Evolutionary conservation across 1,284 basidiomycete species (phyloP).

Genomic region (Sporisorium sorghi): DNA sequence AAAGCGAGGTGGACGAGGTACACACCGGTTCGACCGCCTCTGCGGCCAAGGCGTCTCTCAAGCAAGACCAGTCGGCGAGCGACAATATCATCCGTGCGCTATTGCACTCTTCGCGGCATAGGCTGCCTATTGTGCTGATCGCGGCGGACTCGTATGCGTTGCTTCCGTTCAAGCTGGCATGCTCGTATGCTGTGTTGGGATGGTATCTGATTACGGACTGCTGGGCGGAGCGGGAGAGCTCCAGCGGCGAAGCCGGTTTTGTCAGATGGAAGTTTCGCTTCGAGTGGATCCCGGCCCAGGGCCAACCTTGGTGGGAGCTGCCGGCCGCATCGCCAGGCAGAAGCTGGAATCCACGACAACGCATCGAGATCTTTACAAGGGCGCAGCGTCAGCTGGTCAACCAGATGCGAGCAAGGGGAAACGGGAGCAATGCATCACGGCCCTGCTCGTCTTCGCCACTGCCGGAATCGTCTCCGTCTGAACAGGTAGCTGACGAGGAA

Average conservation of each 20-base stretch:
- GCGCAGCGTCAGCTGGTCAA: slow-evolving; percentile 13
- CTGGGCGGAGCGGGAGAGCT: slow-evolving; percentile 45
- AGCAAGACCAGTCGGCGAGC: slow-evolving; percentile 40
- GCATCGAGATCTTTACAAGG: slow-evolving; percentile 21
- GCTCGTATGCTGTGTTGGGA: slow-evolving; percentile 54
- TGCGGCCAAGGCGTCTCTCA: slow-evolving; percentile 22
- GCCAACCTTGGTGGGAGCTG: slow-evolving; percentile 50
- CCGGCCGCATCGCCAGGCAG: not conserved
- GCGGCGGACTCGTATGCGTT: slow-evolving; percentile 45
- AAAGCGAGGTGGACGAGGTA: slow-evolving; percentile 19
- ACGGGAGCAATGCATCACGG: not conserved
- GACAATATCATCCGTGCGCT: slow-evolving; percentile 44
- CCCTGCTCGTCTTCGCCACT: not conserved
- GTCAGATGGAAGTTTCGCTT: slow-evolving; percentile 59
- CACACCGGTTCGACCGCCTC: slow-evolving; percentile 1
- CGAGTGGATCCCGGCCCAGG: slow-evolving; percentile 49
- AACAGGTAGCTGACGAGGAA: not conserved
- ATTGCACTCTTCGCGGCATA: slow-evolving; percentile 31
- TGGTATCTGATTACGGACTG: slow-evolving; percentile 57
- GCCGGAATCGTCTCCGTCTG: not conserved
- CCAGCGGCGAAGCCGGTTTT: slow-evolving; percentile 4
- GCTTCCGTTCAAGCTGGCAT: slow-evolving; percentile 36
- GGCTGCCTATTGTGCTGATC: slow-evolving; percentile 46
- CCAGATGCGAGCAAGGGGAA: slow-evolving; percentile 10
- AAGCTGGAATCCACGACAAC: slow-evolving; percentile 30